Base-by-base conservation (phyloP, 1,284 basidiomycete genomes). In the Athelia psychrophila region DNA sequence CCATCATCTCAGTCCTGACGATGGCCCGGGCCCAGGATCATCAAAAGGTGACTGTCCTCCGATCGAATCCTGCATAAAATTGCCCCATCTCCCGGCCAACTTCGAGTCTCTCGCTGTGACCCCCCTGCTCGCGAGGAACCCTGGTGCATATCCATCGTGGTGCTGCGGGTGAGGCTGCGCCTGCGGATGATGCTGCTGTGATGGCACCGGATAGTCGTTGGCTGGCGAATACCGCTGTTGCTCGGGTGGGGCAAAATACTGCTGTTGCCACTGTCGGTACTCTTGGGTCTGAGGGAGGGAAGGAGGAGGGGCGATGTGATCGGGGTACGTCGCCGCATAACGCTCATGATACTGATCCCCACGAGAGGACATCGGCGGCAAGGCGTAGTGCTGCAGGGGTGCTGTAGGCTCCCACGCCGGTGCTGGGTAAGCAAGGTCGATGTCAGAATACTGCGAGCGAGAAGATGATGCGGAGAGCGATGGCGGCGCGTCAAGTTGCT, bases 41-140 rank as follows among this genome's bases (percentile, higher is more conserved):
- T 30, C 27, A 30, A 30, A 30, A 30, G 27, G 27, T 30, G 27
- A 13, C 27, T 19, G 23, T 54, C 53, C 10, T 78, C 57, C 8
- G 78, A 57, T 0, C 80, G 78, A 78, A 46, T 82, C 76, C 8
- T 75, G 72, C 78, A 84, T 81, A 54, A 84, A 83, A 22, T 75
- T 75, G 47, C 76, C 76, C 83, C 81, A 84, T 27, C 78, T 67
- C 56, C 80, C 79, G 52, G 80, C 80, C 32, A 83, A 60, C 23
- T 78, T 65, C 32, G 81, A 81, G 57, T 79, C 79, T 10, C 78
- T 69, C 5, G 79, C 63, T 1, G 77, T 77, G 19, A 84, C 58
- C 5, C 81, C 81, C 2, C 83, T 67, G 47, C 78, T 74, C 0
- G 75, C 73, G 16, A 83, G 64, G 38, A 77, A 76, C 40, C 27